These are phyloP conservation scores for Plasmodium berghei DNA, from an alignment of 169 alveolate species.

Conservation along the genomic window DNA sequence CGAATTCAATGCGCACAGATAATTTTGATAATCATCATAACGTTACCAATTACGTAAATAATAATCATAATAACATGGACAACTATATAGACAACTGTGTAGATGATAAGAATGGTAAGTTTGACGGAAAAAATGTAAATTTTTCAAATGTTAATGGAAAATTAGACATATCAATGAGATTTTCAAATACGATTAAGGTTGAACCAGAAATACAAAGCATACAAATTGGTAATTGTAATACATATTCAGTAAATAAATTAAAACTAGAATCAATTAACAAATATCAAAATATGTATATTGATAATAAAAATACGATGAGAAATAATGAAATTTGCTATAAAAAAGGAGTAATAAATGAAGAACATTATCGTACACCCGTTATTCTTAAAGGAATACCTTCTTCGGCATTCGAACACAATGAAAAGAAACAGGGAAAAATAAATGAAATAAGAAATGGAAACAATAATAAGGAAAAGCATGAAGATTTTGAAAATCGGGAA, in stretches of 20 bases:
- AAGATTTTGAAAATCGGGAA: too few species aligned
- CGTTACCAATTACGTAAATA: conserved; percentile 5
- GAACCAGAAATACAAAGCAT: conserved; percentile 24
- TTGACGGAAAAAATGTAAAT: not conserved
- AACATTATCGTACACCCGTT: not conserved
- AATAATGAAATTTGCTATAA: conserved; percentile 2
- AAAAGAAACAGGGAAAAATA: too few species aligned
- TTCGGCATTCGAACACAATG: too few species aligned
- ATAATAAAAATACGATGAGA: not conserved
- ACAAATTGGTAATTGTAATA: conserved; percentile 10
- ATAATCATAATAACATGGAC: not conserved
- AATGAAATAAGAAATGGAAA: too few species aligned
- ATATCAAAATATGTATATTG: not conserved
- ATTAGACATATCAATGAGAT: too few species aligned
- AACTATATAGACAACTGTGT: not conserved
- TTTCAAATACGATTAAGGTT: conserved; percentile 1
- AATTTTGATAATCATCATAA: conserved; percentile 3
- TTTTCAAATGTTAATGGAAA: not conserved
- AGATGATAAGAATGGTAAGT: too few species aligned
- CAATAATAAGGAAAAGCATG: too few species aligned
- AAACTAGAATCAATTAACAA: conserved; percentile 5
- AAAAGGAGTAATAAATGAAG: conserved; percentile 8
- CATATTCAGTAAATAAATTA: conserved; percentile 7
- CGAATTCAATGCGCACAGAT: not conserved
- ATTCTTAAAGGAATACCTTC: too few species aligned